phyloP scores from a whole-genome alignment of 768 basidiomycete genomes.

The Boletus bicolor region DNA sequence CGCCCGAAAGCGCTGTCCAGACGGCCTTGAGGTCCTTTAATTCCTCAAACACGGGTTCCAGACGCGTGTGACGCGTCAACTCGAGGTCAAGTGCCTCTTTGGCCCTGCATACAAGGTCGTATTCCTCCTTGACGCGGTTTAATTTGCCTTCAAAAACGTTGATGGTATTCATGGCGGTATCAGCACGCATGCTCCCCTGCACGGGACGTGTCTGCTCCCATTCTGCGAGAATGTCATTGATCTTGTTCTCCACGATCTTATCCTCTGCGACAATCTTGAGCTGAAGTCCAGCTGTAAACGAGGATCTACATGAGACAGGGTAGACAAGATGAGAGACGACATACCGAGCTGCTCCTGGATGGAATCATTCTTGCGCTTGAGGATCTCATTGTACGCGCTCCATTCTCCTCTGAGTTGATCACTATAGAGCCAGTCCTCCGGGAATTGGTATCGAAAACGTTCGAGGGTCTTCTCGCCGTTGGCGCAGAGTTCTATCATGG shows the following conservation, averaged over 20 bases:
- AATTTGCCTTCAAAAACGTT: slow-evolving; percentile 93
- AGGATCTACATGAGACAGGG: slow-evolving; percentile 2
- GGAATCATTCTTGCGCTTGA: slow-evolving; percentile 96
- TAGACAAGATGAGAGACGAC: slow-evolving; percentile 21
- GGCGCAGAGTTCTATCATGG: slow-evolving; percentile 92
- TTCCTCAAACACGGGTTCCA: slow-evolving; percentile 94
- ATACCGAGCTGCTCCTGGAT: slow-evolving; percentile 97
- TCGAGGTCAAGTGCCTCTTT: slow-evolving; percentile 97
- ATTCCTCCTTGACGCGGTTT: slow-evolving; percentile 87
- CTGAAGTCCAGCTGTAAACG: slow-evolving; percentile 80
- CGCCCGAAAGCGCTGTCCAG: slow-evolving; percentile 97
- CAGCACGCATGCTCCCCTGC: slow-evolving; percentile 94
- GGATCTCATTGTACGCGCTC: slow-evolving; percentile 97
- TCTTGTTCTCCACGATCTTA: slow-evolving; percentile 95
- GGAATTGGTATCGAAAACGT: slow-evolving; percentile 94
- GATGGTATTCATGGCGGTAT: slow-evolving; percentile 94
- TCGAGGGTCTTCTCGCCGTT: slow-evolving; percentile 97
- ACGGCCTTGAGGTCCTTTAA: slow-evolving; percentile 95
- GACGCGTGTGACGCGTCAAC: slow-evolving; percentile 80
- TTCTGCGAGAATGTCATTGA: slow-evolving; percentile 83
- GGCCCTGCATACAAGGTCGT: slow-evolving; percentile 91
- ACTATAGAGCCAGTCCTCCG: slow-evolving; percentile 96
- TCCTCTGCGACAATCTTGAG: slow-evolving; percentile 99
- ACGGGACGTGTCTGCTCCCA: slow-evolving; percentile 98
- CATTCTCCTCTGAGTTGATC: slow-evolving; percentile 97